Conservation (phyloP, 148 eudicot species). For the Rhododendron molle region DNA sequence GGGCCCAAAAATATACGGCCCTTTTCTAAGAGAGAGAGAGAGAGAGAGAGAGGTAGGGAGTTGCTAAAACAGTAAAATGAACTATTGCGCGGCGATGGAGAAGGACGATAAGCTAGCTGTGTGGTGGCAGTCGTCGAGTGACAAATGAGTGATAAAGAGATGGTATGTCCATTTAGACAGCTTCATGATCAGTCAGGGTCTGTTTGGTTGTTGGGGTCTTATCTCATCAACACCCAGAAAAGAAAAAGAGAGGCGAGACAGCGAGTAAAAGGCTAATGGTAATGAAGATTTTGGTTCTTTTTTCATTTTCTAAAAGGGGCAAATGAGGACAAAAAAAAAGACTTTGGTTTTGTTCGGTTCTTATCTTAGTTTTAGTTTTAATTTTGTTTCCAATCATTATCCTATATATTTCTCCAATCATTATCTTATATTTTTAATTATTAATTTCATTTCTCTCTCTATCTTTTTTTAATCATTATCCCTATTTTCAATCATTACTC, state of each 20-base stretch:
- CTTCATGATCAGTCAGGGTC: not conserved
- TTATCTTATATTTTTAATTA: too few species aligned
- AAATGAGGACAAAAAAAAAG: conserved; percentile 13
- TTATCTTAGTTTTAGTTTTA: too few species aligned
- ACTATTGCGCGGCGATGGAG: not conserved
- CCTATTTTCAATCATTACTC: too few species aligned
- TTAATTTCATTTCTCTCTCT: too few species aligned
- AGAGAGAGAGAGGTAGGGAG: not conserved
- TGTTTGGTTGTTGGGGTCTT: not conserved
- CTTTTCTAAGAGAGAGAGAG: too few species aligned
- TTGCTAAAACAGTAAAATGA: not conserved
- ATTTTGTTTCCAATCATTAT: too few species aligned
- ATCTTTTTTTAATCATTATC: too few species aligned
- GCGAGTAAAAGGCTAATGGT: not conserved
- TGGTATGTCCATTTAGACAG: not conserved
- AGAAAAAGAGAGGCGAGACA: not conserved
- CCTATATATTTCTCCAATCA: too few species aligned
- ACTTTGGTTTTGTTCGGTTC: too few species aligned
- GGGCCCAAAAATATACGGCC: too few species aligned
- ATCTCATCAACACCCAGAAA: not conserved
- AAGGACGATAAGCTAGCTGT: conserved; percentile 1
- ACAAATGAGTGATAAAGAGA: not conserved
- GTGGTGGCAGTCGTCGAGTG: not conserved
- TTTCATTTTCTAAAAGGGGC: not conserved
- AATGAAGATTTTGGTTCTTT: conserved; percentile 7